Evolutionary conservation across 371 early-diverging fungal genomes (phyloP).

Genomic region (Circinella umbellata): DNA sequence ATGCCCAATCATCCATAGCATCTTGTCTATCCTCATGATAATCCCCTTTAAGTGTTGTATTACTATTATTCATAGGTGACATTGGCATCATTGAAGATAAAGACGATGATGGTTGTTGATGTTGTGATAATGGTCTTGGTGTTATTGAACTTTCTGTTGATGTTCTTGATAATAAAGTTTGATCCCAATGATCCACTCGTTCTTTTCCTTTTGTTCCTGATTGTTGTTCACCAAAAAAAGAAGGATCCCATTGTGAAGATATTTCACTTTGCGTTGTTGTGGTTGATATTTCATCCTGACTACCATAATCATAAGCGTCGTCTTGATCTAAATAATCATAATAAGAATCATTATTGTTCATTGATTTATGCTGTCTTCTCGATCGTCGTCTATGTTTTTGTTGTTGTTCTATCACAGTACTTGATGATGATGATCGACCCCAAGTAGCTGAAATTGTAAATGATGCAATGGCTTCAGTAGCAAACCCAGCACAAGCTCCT

Average conservation of each 20-base stretch:
- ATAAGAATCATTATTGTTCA: not conserved
- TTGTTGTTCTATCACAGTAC: not conserved
- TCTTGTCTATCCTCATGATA: not conserved
- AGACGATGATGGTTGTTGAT: not conserved
- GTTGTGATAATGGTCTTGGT: not conserved
- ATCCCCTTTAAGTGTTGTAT: too few species aligned
- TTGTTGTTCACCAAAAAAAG: not conserved
- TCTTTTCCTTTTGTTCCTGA: slow-evolving; percentile 11
- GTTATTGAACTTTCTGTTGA: too few species aligned
- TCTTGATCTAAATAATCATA: not conserved
- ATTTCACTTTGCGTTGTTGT: not conserved
- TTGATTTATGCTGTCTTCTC: too few species aligned
- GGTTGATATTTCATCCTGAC: not conserved
- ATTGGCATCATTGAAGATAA: not conserved
- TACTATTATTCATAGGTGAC: not conserved
- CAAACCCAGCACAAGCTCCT: slow-evolving; percentile 53
- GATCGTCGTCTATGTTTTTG: too few species aligned
- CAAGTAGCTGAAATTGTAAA: slow-evolving; percentile 40
- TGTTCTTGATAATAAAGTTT: not conserved
- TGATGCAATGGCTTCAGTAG: slow-evolving; percentile 43
- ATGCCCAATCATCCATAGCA: slow-evolving; percentile 13
- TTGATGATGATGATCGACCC: slow-evolving; percentile 22
- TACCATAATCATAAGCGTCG: not conserved
- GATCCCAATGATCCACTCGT: not conserved
- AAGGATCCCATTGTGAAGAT: slow-evolving; percentile 1